Base-by-base conservation (phyloP, 2,329 filamentous ascomycete species). In the Chrysosphaeria jannelii region DNA sequence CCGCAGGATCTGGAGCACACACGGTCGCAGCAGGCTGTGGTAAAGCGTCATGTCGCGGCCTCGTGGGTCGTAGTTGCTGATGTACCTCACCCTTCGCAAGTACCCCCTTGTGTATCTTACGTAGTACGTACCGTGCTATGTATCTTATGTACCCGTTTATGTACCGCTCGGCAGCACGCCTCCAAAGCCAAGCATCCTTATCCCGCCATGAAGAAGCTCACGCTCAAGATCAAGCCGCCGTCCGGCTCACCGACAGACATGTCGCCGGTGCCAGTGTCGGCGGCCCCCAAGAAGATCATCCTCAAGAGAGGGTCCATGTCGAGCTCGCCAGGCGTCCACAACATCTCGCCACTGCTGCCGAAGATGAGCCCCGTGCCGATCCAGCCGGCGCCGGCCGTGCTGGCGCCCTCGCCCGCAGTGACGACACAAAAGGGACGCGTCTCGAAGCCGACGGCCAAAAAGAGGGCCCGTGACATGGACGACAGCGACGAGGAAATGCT, bases 1-100 rank as follows among this genome's bases (percentile, higher is more conserved):
- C 38, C 81, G 76, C 24, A 93, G 63, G 36, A 89, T 81, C 45
- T 91, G 78, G 27, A 93, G 62, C 29, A 91, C 62, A 22, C 68
- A 67, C 2, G 81, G 81, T 20, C 78, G 75, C 27, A 93, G 56
- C 31, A 90, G 66, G 29, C 72, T 68, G 44, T 75, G 68, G 46
- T 51, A 57, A 27, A 57, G 43, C n/a, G 50, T 42, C 7, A 47
- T 42, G 4, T n/a, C n/a, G n/a, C n/a, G n/a, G n/a, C n/a, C n/a
- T n/a, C n/a, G n/a, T n/a, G n/a, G n/a, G n/a, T n/a, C n/a, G n/a
- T n/a, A n/a, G n/a, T n/a, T n/a, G n/a, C n/a, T n/a, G n/a, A n/a
- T n/a, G n/a, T n/a, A n/a, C n/a, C n/a, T n/a, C n/a, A n/a, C n/a
- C n/a, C n/a, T n/a, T n/a, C n/a, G n/a, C n/a, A n/a, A n/a, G n/a